Percentiles rank a stretch among this genome's conserved stretches.
Conservation (phyloP, 2,329 filamentous ascomycete species). For the Aaosphaeria arxii region DNA sequence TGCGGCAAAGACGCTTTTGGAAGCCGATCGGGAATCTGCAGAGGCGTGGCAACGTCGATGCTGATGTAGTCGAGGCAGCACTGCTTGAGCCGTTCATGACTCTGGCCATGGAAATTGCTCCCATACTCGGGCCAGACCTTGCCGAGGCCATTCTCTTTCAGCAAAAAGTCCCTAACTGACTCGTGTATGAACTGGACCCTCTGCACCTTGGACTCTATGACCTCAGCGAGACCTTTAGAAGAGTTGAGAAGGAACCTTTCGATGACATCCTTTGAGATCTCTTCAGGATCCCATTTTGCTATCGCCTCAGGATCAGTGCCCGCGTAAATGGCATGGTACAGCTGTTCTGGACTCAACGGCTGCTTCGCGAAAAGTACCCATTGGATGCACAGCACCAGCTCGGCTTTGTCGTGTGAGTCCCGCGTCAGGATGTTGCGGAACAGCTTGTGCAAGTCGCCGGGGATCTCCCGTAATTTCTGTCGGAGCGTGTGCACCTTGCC, state of each 20-base stretch:
- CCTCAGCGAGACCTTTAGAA: constrained; percentile 21
- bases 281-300: constrained; percentile 10
- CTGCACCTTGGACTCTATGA: constrained; percentile 10
- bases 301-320: constrained; percentile 6
- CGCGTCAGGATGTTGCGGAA: constrained; percentile 44
- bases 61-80: constrained; percentile 44
- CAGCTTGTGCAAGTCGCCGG: constrained; percentile 41
- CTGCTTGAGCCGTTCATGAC: constrained; percentile 45
- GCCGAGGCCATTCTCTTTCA: constrained; percentile 25
- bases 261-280: constrained; percentile 8
- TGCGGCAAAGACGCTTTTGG: constrained; percentile 6
- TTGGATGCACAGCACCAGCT: constrained; percentile 3
- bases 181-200: constrained; percentile 26
- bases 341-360: constrained; percentile 11
- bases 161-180: constrained; percentile 35
- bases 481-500: constrained; percentile 27
- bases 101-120: constrained; percentile 26
- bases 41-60: constrained; percentile 8
- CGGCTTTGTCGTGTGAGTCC: constrained; percentile 29
- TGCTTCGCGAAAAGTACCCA: constrained; percentile 16
- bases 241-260: constrained; percentile 17
- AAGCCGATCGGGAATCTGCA: constrained; percentile 2
- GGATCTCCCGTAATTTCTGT: constrained; percentile 38
- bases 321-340: constrained; percentile 13
- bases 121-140: constrained; percentile 29